Evolutionary conservation across 352 stramenopile species (phyloP).

Genomic region (Saprolegnia diclina): DNA sequence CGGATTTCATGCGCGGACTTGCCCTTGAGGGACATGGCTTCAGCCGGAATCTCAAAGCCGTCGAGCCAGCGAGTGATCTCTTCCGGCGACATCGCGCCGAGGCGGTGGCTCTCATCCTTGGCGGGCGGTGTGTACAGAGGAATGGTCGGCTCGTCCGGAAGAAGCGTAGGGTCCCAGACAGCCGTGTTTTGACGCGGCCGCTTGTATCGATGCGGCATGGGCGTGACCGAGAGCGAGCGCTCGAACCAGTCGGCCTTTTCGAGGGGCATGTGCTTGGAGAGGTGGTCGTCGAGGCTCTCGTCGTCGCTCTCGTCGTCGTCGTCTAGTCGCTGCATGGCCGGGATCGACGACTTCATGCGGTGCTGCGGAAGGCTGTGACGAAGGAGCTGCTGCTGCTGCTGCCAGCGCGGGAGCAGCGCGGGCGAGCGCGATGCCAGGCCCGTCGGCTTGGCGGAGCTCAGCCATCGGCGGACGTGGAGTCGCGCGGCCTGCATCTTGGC

Average conservation of each 20-base stretch:
- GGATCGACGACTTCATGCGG: conserved; percentile 20
- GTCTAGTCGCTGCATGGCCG: background rate
- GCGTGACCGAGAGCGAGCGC: conserved; percentile 3
- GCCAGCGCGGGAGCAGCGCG: conserved; percentile 9
- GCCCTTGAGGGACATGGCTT: conserved; percentile 45
- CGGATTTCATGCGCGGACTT: conserved; percentile 42
- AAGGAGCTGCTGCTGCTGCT: conserved; percentile 10
- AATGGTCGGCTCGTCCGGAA: background rate
- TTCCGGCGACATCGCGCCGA: conserved; percentile 44
- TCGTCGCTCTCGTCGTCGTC: conserved; percentile 26
- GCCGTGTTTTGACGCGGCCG: background rate
- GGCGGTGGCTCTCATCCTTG: conserved; percentile 7
- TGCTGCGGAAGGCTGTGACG: background rate
- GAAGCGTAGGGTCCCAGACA: background rate
- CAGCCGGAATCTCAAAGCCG: conserved; percentile 46
- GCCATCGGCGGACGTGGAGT: conserved; percentile 21
- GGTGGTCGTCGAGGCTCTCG: background rate
- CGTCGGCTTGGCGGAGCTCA: background rate
- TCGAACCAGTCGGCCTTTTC: conserved; percentile 27
- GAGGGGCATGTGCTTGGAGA: background rate
- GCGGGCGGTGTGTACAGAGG: background rate
- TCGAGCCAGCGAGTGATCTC: conserved; percentile 74
- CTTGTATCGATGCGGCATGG: conserved; percentile 4
- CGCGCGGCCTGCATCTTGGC: conserved; percentile 14
- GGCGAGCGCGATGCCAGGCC: background rate